Base-by-base conservation (phyloP, 306 rosid genomes). In the Argentina anserina region DNA sequence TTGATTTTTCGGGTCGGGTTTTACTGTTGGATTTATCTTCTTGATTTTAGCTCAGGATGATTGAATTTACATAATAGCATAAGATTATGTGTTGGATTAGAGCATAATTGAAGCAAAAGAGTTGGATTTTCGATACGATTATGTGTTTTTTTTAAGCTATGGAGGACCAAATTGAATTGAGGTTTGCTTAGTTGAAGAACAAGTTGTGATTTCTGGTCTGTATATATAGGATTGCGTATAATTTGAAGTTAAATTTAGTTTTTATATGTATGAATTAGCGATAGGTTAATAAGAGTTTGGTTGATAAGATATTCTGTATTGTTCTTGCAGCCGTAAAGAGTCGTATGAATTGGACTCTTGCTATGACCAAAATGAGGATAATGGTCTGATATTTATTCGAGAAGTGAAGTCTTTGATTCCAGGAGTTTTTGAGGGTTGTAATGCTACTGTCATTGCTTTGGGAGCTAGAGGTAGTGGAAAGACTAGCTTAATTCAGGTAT, bases 401-500 rank as follows among this genome's bases (percentile, higher is more conserved):
- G 98, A 94, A 67, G 87, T 94, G 63, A 86, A 78, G 76, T 82
- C 89, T 76, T 85, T 91, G 21, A 80, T 94, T 71, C 73, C 79
- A 3, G 88, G 87, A 17, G 86, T 84, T 73, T 86, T 89, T 56
- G 92, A 83, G 53, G 98, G 97, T 53, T 77, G 61, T 64, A 90
- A 85, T 67, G 85, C 96, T 60, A 88, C 98, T 68, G 74, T 91
- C 73, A 69, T 94, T 60, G 88, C 92, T 37, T 81, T 73, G 83
- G 98, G 98, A 76, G 97, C 97, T 65, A 94, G 84, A 82, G 88
- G 87, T 70, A 89, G 90, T 69, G 98, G 97, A 62, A 94, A 94
- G 83, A 86, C 98, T 63, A 75, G 76, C 29, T 5, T 83, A 29
- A 83, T 91, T 80, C 96, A 89, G 98, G 98, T 91, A 76, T 47